Conservation (phyloP, 2,329 filamentous ascomycete genomes). For the Sclerotinia minor region DNA sequence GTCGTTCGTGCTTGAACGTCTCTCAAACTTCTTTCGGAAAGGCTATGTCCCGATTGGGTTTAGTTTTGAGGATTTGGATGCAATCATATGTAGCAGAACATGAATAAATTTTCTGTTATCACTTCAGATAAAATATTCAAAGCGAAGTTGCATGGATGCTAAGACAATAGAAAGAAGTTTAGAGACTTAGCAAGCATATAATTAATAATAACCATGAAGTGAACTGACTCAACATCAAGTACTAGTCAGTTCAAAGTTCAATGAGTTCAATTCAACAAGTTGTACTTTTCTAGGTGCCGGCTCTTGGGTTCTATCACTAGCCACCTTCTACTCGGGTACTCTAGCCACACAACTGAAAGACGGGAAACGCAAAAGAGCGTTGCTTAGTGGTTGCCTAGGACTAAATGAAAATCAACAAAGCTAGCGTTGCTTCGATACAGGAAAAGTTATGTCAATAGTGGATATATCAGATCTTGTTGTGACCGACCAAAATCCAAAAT, state of each 20-base stretch:
- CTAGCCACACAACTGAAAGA: constrained; percentile 5
- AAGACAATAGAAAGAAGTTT: neutral
- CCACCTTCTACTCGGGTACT: neutral
- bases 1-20: constrained; percentile 22
- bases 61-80: constrained; percentile 17
- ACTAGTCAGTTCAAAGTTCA: neutral
- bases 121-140: neutral
- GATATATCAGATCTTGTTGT: constrained; percentile 8
- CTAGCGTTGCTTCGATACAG: neutral
- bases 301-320: neutral
- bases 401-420: constrained; percentile 14
- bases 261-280: too few relatives aligned
- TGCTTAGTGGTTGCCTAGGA: constrained; percentile 15
- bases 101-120: neutral
- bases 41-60: constrained; percentile 20
- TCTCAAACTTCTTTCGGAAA: constrained; percentile 22
- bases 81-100: neutral
- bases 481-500: neutral
- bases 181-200: too few relatives aligned
- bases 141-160: neutral
- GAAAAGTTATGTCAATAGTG: constrained; percentile 3
- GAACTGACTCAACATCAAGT: neutral
- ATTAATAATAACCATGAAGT: too few relatives aligned
- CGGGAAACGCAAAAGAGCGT: neutral
- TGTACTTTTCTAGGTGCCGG: neutral